Evolutionary conservation across 2,329 filamentous ascomycete species (phyloP).

Genomic region (Ambrosiella cleistominuta): DNA sequence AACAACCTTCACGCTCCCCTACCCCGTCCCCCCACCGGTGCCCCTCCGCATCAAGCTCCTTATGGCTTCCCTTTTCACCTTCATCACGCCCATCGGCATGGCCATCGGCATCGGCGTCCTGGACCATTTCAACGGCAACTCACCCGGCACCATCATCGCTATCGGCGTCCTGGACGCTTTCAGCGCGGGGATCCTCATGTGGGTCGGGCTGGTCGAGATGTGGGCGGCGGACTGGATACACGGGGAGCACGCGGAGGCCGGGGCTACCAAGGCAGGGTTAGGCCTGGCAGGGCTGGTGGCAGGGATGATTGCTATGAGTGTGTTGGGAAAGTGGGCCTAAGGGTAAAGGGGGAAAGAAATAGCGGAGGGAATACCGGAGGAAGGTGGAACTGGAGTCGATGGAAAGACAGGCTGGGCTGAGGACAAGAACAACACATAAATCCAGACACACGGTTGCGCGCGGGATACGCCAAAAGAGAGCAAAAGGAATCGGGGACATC

Average conservation of each 20-base stretch:
- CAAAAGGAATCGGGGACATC: no score
- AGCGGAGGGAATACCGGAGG: no score
- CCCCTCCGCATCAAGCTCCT: slow-evolving; percentile 31
- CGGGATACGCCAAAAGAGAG: no score
- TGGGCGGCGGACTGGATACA: slow-evolving; percentile 57
- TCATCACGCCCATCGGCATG: slow-evolving; percentile 65
- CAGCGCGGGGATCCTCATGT: slow-evolving; percentile 59
- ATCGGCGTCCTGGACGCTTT: slow-evolving; percentile 59
- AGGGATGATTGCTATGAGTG: slow-evolving; percentile 51
- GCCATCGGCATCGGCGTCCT: slow-evolving; percentile 61
- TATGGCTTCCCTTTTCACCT: slow-evolving; percentile 46
- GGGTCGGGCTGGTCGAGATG: slow-evolving; percentile 69
- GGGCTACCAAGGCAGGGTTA: slow-evolving; percentile 28
- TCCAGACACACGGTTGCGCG: no score
- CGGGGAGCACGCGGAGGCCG: slow-evolving; percentile 37
- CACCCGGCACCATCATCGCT: slow-evolving; percentile 48
- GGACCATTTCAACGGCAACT: slow-evolving; percentile 54
- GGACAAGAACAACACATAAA: no score
- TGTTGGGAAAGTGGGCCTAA: slow-evolving; percentile 59
- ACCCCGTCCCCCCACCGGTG: not conserved
- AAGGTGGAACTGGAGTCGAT: not conserved
- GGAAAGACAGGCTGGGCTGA: no score
- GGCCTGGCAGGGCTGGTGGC: slow-evolving; percentile 37
- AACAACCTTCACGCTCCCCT: not conserved
- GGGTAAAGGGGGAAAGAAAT: not conserved